These are phyloP conservation scores for Zoysia matrella DNA, from an alignment of 202 grass and related monocot species.

Conservation along the genomic window DNA sequence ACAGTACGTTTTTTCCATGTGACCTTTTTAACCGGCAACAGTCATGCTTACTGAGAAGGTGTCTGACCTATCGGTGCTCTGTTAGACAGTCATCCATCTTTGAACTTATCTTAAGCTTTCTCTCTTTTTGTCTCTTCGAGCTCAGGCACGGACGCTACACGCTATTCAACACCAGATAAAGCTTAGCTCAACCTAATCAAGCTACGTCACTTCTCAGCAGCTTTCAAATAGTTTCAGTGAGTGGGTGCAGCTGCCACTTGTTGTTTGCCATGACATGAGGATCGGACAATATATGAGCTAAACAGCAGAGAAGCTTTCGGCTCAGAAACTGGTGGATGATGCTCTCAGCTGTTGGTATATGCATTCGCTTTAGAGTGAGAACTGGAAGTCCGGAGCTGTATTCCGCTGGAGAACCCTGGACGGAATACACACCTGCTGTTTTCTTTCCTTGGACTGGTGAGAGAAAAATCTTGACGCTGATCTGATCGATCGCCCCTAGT, in stretches of 20 bases:
- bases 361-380: slow-evolving; percentile 10
- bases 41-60: slow-evolving; percentile 35
- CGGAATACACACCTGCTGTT: slow-evolving; percentile 33
- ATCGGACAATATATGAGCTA: slow-evolving; percentile 14
- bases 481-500: slow-evolving; percentile 18
- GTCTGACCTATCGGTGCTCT: slow-evolving; percentile 16
- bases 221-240: slow-evolving; percentile 45
- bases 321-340: slow-evolving; percentile 45
- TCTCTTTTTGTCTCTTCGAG: slow-evolving; percentile 45
- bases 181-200: slow-evolving; percentile 33
- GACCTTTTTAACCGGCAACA: slow-evolving; percentile 14
- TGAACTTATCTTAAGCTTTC: neutral
- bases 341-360: slow-evolving; percentile 36
- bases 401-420: slow-evolving; percentile 5
- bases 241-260: slow-evolving; percentile 47
- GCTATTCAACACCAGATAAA: slow-evolving; percentile 35
- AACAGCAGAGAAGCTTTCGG: slow-evolving; percentile 41
- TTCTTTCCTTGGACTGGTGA: neutral
- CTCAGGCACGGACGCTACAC: slow-evolving; percentile 8
- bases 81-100: slow-evolving; percentile 16
- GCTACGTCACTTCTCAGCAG: slow-evolving; percentile 22
- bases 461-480: slow-evolving; percentile 19
- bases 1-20: neutral
- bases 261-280: slow-evolving; percentile 19
- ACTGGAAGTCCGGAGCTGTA: slow-evolving; percentile 21